A percentile compares a stretch with the other conserved stretches of the same genome.
Conservation (phyloP, 2,329 filamentous ascomycete genomes). For the Cercospora canescens region DNA sequence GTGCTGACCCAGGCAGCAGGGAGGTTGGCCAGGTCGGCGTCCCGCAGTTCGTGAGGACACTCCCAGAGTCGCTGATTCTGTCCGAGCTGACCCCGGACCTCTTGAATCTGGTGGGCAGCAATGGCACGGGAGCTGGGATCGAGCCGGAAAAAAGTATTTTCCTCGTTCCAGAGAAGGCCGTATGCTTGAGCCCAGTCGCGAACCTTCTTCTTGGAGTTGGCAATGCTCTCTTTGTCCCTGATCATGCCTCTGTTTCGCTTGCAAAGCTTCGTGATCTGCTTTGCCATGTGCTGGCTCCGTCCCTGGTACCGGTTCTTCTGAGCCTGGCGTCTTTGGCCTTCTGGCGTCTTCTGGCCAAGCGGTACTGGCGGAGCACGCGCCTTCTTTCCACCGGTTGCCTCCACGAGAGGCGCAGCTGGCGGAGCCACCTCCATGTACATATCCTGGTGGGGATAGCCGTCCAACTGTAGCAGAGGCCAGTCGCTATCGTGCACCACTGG, state of each 20-base stretch:
- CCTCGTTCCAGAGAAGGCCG: background rate
- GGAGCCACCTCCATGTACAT: background rate
- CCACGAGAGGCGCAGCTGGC: background rate
- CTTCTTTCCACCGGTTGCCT: background rate
- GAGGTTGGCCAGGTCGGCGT: background rate
- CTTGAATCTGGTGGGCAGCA: background rate
- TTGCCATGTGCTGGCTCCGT: background rate
- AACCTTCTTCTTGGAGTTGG: background rate
- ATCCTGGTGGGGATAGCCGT: background rate
- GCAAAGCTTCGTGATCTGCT: conserved; percentile 1
- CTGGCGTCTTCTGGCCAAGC: background rate
- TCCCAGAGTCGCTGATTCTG: background rate
- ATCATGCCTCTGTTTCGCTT: background rate
- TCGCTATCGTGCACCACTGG: background rate
- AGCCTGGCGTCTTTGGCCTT: background rate
- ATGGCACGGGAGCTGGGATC: background rate
- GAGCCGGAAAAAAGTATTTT: background rate
- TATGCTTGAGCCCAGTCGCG: background rate
- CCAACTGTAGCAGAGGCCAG: background rate
- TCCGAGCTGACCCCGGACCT: background rate
- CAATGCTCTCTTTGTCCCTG: background rate
- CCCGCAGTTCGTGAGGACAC: background rate
- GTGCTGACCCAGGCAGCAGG: background rate
- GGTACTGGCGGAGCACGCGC: background rate
- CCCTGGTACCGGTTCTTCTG: background rate